phyloP scores from a whole-genome alignment of 257 asterid genomes.

The Nicotiana obtusifolia region DNA sequence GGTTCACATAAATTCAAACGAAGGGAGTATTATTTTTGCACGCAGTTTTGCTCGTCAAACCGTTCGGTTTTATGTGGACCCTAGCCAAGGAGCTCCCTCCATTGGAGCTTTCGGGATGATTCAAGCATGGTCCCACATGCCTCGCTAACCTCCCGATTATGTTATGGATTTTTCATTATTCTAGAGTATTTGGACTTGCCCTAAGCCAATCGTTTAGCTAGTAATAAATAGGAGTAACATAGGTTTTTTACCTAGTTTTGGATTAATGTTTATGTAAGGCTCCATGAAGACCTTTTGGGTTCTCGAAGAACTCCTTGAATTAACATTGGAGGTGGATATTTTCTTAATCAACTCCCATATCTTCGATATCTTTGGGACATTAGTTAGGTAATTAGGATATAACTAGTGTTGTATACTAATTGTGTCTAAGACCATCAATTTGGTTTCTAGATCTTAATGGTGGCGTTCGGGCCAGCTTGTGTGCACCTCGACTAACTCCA shows the following conservation, averaged over 20 bases:
- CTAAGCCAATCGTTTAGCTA: not conserved
- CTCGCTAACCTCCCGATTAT: not conserved
- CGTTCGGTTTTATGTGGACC: not conserved
- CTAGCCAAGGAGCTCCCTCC: not conserved
- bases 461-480: no score
- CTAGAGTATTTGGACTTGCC: not conserved
- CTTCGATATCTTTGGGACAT: not conserved
- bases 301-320: not conserved
- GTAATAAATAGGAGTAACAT: not conserved
- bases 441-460: not conserved
- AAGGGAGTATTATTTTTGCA: not conserved
- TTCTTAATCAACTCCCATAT: not conserved
- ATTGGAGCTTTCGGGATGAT: not conserved
- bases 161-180: not conserved
- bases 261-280: not conserved
- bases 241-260: not conserved
- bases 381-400: not conserved
- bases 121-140: not conserved
- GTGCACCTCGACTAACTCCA: no score
- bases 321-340: not conserved
- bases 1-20: no score
- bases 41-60: not conserved
- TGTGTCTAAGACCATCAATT: not conserved
- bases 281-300: not conserved
- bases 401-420: not conserved